Conservation (phyloP, 352 stramenopile genomes). For the Globisporangium irregulare region DNA sequence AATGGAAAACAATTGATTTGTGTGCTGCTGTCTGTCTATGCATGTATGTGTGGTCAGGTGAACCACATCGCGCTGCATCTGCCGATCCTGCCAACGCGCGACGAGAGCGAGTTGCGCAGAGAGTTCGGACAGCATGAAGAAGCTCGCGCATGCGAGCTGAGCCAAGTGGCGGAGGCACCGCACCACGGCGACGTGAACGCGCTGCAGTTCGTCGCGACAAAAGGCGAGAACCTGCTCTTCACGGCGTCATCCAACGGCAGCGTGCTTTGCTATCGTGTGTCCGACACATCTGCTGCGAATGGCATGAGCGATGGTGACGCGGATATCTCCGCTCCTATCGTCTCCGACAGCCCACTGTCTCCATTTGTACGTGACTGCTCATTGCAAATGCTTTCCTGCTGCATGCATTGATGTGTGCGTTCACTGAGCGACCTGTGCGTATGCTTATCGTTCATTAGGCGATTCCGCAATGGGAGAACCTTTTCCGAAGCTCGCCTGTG, state of each 20-base stretch:
- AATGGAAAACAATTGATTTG: neutral
- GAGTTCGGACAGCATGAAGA: slow-evolving; percentile 32
- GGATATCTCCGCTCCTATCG: slow-evolving; percentile 4
- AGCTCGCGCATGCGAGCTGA: slow-evolving; percentile 37
- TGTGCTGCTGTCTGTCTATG: neutral
- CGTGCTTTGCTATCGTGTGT: slow-evolving; percentile 43
- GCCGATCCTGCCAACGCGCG: slow-evolving; percentile 37
- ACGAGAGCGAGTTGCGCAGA: slow-evolving; percentile 41
- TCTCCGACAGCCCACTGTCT: slow-evolving; percentile 2
- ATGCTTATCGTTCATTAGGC: slow-evolving; percentile 11
- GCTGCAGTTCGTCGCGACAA: slow-evolving; percentile 44
- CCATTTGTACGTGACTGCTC: slow-evolving; percentile 10
- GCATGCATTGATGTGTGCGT: neutral
- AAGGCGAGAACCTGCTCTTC: slow-evolving; percentile 51
- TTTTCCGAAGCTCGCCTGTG: slow-evolving; percentile 38
- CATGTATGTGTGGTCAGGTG: slow-evolving; percentile 18
- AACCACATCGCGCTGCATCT: slow-evolving; percentile 57
- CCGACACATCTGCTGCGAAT: slow-evolving; percentile 16
- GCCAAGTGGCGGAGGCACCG: slow-evolving; percentile 35
- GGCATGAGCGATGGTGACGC: slow-evolving; percentile 19
- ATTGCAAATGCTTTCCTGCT: neutral
- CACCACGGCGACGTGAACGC: slow-evolving; percentile 65
- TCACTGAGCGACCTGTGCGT: neutral
- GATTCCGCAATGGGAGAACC: slow-evolving; percentile 58
- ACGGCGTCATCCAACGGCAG: slow-evolving; percentile 55